Base-by-base conservation (phyloP, 169 alveolate species). In the Cryptosporidium bovis region DNA sequence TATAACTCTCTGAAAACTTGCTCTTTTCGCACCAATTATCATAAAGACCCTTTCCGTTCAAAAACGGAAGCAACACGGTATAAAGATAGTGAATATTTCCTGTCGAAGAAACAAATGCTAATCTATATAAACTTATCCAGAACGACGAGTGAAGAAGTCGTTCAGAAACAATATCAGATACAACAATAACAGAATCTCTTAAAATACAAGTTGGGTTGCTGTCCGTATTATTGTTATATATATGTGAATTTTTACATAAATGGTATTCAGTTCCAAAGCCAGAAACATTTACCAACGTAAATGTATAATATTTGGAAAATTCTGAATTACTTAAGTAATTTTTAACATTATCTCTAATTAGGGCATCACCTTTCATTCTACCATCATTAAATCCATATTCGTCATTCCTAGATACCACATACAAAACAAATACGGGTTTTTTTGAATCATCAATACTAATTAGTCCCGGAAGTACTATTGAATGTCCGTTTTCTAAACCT, bases 101-200 rank as follows among this genome's bases (percentile, higher is more conserved):
- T 12, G 82, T 48, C 69, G 93, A 93, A 18, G 96, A 94, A 29
- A 83, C 91, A 58, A 91, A 91, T 91, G 92, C 84, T 31, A 93
- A 71, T 29, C 96, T 83, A 85, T 90, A 93, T 51, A 93, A 66
- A 64, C 94, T 84, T 67, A 93, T 91, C 96, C 96, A 93, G 82
- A 93, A 93, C 24, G 95, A 71, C 16, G 94, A 89, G 83, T 93
- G 95, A 27, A 93, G 58, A 62, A 93, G 82, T 51, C 93, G 46
- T 55, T 91, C 95, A 29, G 94, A 64, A 20, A 53, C 55, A 34
- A 93, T 92, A 82, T 90, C 95, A 66, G 91, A 92, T 29, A 93
- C 77, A 64, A 93, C 91, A 18, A 93, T 34, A 51, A 87, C 67
- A 29, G 95, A 84, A 67, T 93, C 96, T 68, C 94, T 84, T 84